Evolutionary conservation across 1,284 basidiomycete species (phyloP), one percentile per base, ranked within the genome.

Genomic region (Cystobasidiaceae sp.): DNA sequence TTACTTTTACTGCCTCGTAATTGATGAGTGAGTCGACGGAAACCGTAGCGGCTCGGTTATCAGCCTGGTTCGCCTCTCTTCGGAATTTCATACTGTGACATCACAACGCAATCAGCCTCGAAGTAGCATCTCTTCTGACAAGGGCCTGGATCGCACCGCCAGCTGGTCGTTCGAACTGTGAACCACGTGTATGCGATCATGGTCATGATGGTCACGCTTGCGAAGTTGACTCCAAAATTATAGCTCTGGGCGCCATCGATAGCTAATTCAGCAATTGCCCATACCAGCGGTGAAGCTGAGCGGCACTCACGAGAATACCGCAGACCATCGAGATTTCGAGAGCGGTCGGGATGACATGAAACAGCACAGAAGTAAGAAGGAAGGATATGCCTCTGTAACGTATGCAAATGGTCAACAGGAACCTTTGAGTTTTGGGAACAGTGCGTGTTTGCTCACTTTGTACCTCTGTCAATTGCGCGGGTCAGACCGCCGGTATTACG

Each of bases 151-250:
- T 72, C 81, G 71, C 60, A 90, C 89, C 91, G 80, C 96, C 96
- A 98, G 3, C 90, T 85, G 0, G 94, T 98, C 2, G 94, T 98
- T 57, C 85, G 84, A 39, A 98, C 87, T 0, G 96, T 98, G 76
- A 97, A 98, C 91, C 92, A 97, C 0, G 92, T 90, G 75, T 98
- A 98, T 15, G 89, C 85, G 1, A 83, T 87, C 83, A 98, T 87
- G 0, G 94, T 92, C 4, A 83, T 77, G 0, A 85, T 82, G 0
- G 93, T 97, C 43, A 98, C 87, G 0, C 88, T 90, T 1, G 96
- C 94, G 78, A 94, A 98, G 75, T 93, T 87, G 85, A 89, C 92
- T 2, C 94, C 94, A 74, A 96, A 98, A 75, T 97, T 97, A 76
- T 90, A 97, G 2, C 89, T 91, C 89, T 93, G 63, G 17, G 43